These are phyloP conservation scores for Amoebophrya sp. DNA, from an alignment of 169 alveolate species.

Conservation along the genomic window DNA sequence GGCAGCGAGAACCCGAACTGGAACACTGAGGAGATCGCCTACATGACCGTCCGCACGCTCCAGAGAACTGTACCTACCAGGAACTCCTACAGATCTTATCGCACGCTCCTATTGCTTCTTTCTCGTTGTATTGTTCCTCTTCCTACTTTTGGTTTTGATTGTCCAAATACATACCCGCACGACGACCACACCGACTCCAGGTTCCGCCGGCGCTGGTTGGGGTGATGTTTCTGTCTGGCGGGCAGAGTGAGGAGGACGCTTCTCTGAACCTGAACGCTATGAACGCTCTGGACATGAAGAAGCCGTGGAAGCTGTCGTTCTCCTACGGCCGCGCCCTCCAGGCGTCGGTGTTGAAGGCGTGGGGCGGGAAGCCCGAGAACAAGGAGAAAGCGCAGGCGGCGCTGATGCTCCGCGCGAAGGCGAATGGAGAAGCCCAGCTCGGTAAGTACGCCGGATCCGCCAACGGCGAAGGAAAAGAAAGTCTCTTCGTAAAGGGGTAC, in stretches of 20 bases:
- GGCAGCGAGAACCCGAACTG: constrained; percentile 80
- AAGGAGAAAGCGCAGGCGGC: constrained; percentile 86
- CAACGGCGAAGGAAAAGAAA: too few species aligned
- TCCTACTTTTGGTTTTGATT: too few species aligned
- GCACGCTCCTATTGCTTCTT: too few species aligned
- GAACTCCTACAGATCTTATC: too few species aligned
- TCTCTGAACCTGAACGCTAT: constrained; percentile 86
- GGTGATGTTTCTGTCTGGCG: constrained; percentile 96
- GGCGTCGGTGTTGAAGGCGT: constrained; percentile 82
- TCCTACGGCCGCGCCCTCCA: constrained; percentile 98
- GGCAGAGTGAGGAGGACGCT: constrained; percentile 96
- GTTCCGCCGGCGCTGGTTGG: constrained; percentile 94
- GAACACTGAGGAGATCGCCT: constrained; percentile 80
- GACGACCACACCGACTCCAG: too few species aligned
- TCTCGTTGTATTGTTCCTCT: too few species aligned
- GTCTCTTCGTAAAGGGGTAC: too few species aligned
- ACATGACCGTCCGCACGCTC: constrained; percentile 81
- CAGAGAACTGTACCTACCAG: constrained; percentile 67
- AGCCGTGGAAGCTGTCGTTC: constrained; percentile 92
- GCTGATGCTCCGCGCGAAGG: constrained; percentile 83
- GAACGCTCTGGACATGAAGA: constrained; percentile 48
- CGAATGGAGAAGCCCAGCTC: constrained; percentile 88
- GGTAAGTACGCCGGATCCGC: constrained; percentile 77
- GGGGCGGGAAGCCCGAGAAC: constrained; percentile 92
- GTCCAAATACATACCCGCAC: too few species aligned